phyloP scores from a whole-genome alignment of 345 rosid genomes.

The Limnanthes douglasii region DNA sequence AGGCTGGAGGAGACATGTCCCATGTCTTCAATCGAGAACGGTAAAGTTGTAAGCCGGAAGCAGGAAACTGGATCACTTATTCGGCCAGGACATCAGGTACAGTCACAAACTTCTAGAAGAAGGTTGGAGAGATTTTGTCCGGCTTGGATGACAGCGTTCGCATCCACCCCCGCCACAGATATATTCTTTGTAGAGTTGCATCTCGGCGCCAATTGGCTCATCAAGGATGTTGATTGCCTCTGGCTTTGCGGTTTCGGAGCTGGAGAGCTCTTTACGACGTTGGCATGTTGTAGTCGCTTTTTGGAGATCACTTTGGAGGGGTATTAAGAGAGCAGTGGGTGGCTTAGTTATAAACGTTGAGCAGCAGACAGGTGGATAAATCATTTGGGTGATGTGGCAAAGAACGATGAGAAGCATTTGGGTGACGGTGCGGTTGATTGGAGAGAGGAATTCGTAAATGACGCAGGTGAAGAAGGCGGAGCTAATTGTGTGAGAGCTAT shows the following conservation, averaged over 20 bases:
- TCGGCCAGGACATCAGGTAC: slow-evolving; percentile 69
- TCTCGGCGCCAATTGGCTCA: slow-evolving; percentile 28
- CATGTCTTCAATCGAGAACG: slow-evolving; percentile 59
- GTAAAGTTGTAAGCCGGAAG: slow-evolving; percentile 57
- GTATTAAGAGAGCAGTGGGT: slow-evolving; percentile 93
- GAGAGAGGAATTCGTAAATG: slow-evolving; percentile 76
- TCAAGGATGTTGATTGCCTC: slow-evolving; percentile 9
- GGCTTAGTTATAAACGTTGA: slow-evolving; percentile 92
- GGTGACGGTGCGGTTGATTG: slow-evolving; percentile 96
- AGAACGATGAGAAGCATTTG: slow-evolving; percentile 47
- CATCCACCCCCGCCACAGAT: slow-evolving; percentile 66
- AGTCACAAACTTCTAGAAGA: slow-evolving; percentile 68
- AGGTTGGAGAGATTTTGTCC: slow-evolving; percentile 32
- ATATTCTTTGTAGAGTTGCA: slow-evolving; percentile 69
- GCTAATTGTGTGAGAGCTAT: slow-evolving; percentile 72
- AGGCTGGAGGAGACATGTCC: slow-evolving; percentile 83
- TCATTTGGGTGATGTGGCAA: slow-evolving; percentile 80
- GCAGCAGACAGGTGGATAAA: slow-evolving; percentile 97
- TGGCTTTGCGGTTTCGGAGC: slow-evolving; percentile 8
- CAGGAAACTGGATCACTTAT: slow-evolving; percentile 86
- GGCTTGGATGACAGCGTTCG: slow-evolving; percentile 77
- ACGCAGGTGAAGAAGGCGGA: slow-evolving; percentile 96
- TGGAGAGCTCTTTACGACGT: slow-evolving; percentile 34
- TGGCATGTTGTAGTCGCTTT: slow-evolving; percentile 30
- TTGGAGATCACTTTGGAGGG: slow-evolving; percentile 95